A percentile compares a stretch with the other conserved stretches of the same genome.
These are phyloP conservation scores for Apiospora aurea DNA, from an alignment of 2,329 filamentous ascomycete genomes.

Conservation along the genomic window DNA sequence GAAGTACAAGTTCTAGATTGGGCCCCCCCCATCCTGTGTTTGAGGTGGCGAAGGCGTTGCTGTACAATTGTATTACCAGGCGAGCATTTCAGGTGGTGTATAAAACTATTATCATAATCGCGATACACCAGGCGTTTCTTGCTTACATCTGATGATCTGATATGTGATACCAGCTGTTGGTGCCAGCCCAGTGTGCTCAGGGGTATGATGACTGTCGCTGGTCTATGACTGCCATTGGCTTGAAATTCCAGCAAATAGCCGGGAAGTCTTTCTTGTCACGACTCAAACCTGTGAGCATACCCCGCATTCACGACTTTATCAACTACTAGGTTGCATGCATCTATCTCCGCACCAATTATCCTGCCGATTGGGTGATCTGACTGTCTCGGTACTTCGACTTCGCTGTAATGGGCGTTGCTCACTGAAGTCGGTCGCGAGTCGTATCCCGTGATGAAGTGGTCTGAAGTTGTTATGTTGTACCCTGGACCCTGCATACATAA, in stretches of 20 bases:
- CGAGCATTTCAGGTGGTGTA: neutral
- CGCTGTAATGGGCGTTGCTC: neutral
- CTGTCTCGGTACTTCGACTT: neutral
- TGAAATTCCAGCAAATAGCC: neutral
- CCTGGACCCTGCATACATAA: neutral
- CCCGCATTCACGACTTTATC: neutral
- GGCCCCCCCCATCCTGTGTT: neutral
- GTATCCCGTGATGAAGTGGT: neutral
- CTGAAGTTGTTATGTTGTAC: neutral
- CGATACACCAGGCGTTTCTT: neutral
- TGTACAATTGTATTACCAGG: conserved; percentile 20
- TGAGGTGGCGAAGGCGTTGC: neutral
- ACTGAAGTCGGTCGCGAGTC: neutral
- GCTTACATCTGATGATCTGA: neutral
- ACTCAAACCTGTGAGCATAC: neutral
- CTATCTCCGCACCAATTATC: neutral
- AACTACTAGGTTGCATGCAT: neutral
- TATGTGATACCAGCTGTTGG: neutral
- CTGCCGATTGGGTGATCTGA: neutral
- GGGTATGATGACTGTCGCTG: neutral
- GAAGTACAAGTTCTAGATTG: conserved; percentile 56
- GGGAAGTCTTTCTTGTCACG: neutral
- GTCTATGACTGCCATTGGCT: neutral
- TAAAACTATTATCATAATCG: conserved; percentile 13
- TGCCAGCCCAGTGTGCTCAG: neutral